Evolutionary conservation across 371 early-diverging fungal genomes (phyloP).

Genomic region (Mucor mucedo): DNA sequence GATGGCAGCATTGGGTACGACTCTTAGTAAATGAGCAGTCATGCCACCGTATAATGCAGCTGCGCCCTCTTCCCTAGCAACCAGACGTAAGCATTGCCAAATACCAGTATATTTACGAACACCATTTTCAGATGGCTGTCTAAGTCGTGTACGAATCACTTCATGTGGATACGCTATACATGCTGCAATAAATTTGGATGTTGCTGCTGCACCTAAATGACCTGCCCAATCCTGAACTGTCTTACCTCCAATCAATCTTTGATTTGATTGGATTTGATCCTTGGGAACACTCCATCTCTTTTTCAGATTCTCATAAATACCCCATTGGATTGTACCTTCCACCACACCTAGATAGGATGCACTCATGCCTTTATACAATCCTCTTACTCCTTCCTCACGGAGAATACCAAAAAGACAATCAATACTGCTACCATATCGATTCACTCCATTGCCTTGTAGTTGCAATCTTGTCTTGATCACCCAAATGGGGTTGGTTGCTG

Average conservation of each 20-base stretch:
- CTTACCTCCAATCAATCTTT: constrained; percentile 38
- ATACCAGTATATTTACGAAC: constrained; percentile 81
- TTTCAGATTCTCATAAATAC: constrained; percentile 92
- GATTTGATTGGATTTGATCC: constrained; percentile 1
- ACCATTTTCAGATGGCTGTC: constrained; percentile 75
- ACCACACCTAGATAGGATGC: constrained; percentile 88
- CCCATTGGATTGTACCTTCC: constrained; percentile 94
- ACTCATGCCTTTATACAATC: constrained; percentile 90
- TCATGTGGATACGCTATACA: constrained; percentile 88
- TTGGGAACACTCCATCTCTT: constrained; percentile 30
- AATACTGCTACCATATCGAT: constrained; percentile 73
- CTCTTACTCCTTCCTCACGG: constrained; percentile 79
- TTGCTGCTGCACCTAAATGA: constrained; percentile 83
- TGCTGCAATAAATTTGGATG: constrained; percentile 90
- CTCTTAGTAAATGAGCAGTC: constrained; percentile 92
- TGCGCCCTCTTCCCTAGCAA: constrained; percentile 86
- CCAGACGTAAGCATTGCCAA: constrained; percentile 69
- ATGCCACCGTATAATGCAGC: constrained; percentile 92
- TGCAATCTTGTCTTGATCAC: constrained; percentile 95
- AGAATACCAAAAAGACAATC: constrained; percentile 79
- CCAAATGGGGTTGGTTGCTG: constrained; percentile 96
- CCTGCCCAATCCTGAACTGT: constrained; percentile 69
- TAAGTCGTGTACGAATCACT: constrained; percentile 80
- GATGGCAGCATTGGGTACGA: constrained; percentile 96
- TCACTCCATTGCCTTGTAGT: constrained; percentile 63